phyloP scores from a whole-genome alignment of 352 stramenopile species.

The Phytophthora brassicae region DNA sequence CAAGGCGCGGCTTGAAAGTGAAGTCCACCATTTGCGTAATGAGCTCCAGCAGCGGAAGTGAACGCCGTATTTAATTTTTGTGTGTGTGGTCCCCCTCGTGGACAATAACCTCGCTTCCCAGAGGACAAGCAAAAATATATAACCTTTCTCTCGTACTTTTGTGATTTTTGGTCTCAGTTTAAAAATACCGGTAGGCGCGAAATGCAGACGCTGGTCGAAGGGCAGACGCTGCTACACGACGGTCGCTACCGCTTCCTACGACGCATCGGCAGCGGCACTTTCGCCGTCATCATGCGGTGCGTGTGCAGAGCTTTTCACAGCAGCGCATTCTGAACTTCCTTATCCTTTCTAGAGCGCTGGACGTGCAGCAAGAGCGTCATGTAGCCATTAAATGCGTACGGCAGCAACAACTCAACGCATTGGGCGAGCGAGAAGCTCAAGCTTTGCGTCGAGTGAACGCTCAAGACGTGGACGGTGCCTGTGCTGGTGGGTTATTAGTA shows the following conservation, averaged over 20 bases:
- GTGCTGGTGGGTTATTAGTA: slow-evolving; percentile 36
- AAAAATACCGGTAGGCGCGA: background rate
- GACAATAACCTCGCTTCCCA: no score
- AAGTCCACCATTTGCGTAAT: slow-evolving; percentile 71
- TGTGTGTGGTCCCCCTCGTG: slow-evolving; percentile 16
- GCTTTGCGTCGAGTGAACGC: slow-evolving; percentile 45
- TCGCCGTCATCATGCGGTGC: slow-evolving; percentile 67
- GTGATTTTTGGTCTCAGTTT: no score
- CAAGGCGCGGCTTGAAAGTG: slow-evolving; percentile 58
- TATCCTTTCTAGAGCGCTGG: slow-evolving; percentile 60
- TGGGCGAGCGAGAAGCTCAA: slow-evolving; percentile 60
- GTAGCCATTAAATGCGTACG: slow-evolving; percentile 78
- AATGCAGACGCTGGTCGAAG: slow-evolving; percentile 60
- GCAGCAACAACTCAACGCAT: slow-evolving; percentile 43
- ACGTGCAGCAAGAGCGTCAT: slow-evolving; percentile 37
- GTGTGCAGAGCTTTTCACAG: slow-evolving; percentile 1
- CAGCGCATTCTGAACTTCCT: background rate
- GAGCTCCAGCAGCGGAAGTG: slow-evolving; percentile 34
- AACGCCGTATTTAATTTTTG: slow-evolving; percentile 34
- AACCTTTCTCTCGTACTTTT: no score
- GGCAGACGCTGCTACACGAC: slow-evolving; percentile 59
- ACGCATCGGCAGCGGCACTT: slow-evolving; percentile 69
- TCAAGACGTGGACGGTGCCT: slow-evolving; percentile 34
- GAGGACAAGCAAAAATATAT: slow-evolving; percentile 9
- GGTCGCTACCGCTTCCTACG: slow-evolving; percentile 76